Evolutionary conservation across 345 rosid species (phyloP).

Genomic region (Trapa incisa): DNA sequence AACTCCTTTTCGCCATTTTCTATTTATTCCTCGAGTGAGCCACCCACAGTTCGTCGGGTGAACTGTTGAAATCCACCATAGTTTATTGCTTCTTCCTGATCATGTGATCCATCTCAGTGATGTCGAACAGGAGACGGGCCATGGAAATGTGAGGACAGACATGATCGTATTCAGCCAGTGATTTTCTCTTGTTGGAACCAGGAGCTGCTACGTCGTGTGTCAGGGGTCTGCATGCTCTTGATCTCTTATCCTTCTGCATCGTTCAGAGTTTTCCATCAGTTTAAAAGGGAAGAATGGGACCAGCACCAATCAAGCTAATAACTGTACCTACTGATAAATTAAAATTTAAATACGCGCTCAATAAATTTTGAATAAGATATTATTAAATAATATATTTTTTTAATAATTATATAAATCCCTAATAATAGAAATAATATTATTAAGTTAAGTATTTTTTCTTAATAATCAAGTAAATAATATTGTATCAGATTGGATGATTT

Average conservation of each 20-base stretch:
- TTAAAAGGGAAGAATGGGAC: too few species aligned
- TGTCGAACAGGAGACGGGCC: neutral
- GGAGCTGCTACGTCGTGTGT: neutral
- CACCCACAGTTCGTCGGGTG: neutral
- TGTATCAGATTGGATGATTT: too few species aligned
- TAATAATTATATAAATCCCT: too few species aligned
- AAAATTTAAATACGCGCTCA: too few species aligned
- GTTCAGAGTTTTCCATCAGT: neutral
- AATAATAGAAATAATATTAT: too few species aligned
- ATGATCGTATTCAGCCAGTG: neutral
- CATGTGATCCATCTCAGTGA: neutral
- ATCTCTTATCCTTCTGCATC: neutral
- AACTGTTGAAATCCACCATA: too few species aligned
- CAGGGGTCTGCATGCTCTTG: neutral
- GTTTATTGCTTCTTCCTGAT: neutral
- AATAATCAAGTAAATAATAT: too few species aligned
- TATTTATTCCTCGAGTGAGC: neutral
- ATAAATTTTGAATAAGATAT: too few species aligned
- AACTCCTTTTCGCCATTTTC: neutral
- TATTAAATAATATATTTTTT: too few species aligned
- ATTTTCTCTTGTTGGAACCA: neutral
- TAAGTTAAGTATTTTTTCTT: too few species aligned
- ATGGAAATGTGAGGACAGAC: neutral
- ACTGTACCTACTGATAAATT: too few species aligned
- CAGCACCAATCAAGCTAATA: too few species aligned